Evolutionary conservation across 371 early-diverging fungal genomes (phyloP).

Genomic region (Saksenaea oblongispora): DNA sequence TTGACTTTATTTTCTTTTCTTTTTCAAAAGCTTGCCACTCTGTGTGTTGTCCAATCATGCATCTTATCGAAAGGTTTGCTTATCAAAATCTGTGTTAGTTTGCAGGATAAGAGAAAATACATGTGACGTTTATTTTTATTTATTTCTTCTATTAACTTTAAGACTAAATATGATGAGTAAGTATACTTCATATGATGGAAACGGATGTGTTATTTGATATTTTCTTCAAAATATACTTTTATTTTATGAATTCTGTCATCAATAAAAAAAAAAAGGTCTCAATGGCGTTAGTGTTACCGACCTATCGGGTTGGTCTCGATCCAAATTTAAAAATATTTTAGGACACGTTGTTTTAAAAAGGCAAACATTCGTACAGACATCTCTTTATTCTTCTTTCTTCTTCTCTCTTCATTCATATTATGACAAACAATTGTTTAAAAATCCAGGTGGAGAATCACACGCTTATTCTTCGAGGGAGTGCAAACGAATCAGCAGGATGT

Average conservation of each 20-base stretch:
- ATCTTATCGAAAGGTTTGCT: no score
- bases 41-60: no score
- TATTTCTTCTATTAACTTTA: no score
- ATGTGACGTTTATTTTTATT: no score
- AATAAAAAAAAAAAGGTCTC: not conserved
- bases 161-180: no score
- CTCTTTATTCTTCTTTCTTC: conserved; percentile 1
- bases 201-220: no score
- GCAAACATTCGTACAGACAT: not conserved
- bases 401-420: not conserved
- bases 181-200: no score
- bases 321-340: not conserved
- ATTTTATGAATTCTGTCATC: not conserved
- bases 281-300: not conserved
- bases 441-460: conserved; percentile 11
- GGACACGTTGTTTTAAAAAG: not conserved
- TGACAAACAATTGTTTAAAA: conserved; percentile 5
- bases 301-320: conserved; percentile 4
- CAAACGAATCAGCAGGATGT: conserved; percentile 5
- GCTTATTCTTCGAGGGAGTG: conserved; percentile 10
- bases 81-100: no score
- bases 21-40: no score
- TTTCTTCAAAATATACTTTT: no score
- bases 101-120: no score
- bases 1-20: no score